Conservation (phyloP, 2,329 filamentous ascomycete species). For the Claviceps citrina region DNA sequence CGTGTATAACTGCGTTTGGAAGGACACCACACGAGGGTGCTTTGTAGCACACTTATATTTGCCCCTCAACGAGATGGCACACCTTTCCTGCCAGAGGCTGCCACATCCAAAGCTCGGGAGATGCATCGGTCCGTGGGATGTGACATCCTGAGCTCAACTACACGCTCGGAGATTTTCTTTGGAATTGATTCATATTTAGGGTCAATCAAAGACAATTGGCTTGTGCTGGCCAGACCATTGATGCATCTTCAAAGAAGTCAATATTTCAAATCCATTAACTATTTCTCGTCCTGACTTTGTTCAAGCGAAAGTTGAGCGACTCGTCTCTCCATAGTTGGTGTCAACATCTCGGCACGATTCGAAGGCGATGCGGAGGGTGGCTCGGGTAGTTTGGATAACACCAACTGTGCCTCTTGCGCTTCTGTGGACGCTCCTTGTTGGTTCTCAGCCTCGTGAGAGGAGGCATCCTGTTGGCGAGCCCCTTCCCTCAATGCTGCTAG, state of each 20-base stretch:
- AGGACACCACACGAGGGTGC: not conserved
- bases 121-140: too few species aligned
- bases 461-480: slow-evolving; percentile 33
- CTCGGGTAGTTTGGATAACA: slow-evolving; percentile 35
- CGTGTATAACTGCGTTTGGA: not conserved
- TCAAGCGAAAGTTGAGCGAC: slow-evolving; percentile 17
- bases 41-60: not conserved
- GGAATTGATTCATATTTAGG: not conserved
- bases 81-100: not conserved
- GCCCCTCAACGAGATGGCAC: not conserved
- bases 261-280: not conserved
- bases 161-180: not conserved
- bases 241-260: not conserved
- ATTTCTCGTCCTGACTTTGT: not conserved
- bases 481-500: slow-evolving; percentile 57
- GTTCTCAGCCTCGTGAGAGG: slow-evolving; percentile 25
- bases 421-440: slow-evolving; percentile 28
- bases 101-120: not conserved
- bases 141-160: not conserved
- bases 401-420: slow-evolving; percentile 36
- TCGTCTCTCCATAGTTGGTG: slow-evolving; percentile 24
- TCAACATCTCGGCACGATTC: slow-evolving; percentile 15
- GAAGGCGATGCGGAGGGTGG: slow-evolving; percentile 22
- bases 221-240: not conserved
- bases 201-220: not conserved